A percentile compares a stretch with the other conserved stretches of the same genome.
phyloP scores from a whole-genome alignment of 495 filamentous ascomycete species.

The Neurospora terricola region DNA sequence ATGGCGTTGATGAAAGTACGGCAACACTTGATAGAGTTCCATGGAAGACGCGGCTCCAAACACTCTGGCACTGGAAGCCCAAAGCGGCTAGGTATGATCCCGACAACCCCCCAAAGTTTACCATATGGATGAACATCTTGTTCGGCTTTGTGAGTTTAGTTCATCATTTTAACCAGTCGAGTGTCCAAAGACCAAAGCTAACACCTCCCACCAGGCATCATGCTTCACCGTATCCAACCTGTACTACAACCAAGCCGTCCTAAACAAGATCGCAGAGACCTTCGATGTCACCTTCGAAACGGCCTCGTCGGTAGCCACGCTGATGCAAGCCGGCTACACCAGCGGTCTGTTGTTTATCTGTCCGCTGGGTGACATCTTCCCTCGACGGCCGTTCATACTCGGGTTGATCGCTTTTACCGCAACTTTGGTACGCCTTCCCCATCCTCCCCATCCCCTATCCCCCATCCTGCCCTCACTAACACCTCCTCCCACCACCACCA shows the following conservation, averaged over 20 bases:
- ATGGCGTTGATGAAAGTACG: not conserved
- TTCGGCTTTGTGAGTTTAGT: constrained; percentile 21
- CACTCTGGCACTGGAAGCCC: constrained; percentile 19
- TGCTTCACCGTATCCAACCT: constrained; percentile 54
- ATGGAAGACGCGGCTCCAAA: not conserved
- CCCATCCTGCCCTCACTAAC: not conserved
- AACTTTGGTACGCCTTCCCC: constrained; percentile 37
- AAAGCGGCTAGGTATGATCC: constrained; percentile 21
- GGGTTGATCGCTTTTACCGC: constrained; percentile 56
- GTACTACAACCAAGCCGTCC: constrained; percentile 59
- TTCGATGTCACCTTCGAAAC: constrained; percentile 51
- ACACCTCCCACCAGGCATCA: constrained; percentile 7
- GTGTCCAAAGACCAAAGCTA: not conserved
- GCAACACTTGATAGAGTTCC: not conserved
- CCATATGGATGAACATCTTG: constrained; percentile 21
- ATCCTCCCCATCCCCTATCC: not conserved
- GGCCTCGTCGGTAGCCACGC: constrained; percentile 56
- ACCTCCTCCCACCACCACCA: not conserved
- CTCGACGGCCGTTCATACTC: constrained; percentile 60
- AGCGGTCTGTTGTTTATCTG: constrained; percentile 64
- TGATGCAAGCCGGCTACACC: constrained; percentile 76
- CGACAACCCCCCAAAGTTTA: constrained; percentile 24
- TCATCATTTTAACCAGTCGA: not conserved
- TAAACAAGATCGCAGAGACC: constrained; percentile 51
- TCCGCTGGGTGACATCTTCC: constrained; percentile 67